Evolutionary conservation across 345 rosid genomes (phyloP), one percentile per base, ranked within the genome.

Genomic region (Gynandropsis gynandra): DNA sequence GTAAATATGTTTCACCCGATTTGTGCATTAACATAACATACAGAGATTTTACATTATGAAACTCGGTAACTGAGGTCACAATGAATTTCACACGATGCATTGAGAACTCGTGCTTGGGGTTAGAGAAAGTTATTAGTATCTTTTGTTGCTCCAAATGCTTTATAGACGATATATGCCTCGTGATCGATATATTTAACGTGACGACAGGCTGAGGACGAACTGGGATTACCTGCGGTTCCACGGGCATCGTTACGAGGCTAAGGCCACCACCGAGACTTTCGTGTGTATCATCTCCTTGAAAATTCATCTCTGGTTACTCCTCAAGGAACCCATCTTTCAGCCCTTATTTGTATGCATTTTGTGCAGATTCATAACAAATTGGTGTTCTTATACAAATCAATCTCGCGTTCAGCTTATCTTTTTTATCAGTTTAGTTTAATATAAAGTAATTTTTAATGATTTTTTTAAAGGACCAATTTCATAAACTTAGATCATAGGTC

Each of bases 191-290:
- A 39, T 19, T 46, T 39, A 16, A 38, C 38, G 43, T 56, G 55
- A 34, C 64, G 54, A 33, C 89, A 93, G 99, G 89, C 79, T 37
- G 92, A 78, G 52, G 95, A 93, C 67, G 95, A 93, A 61, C 67
- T 75, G 50, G 94, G 95, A 45, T 74, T 88, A 54, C 97, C 99
- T 1, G 70, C 99, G 4, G 95, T 83, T 20, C 95, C 99, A 35
- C 87, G 62, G 10, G 83, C 99, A 37, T 81, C 97, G 4, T 47
- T 93, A 44, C 90, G 95, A 31, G 83, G 72, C 17, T 93, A 73
- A 36, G 41, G 1, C 10, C 9, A 7, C 10, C 39, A 21, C 10
- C 4, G 24, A 18, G 36, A 45, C 52, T 17, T 42, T 35, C 24
- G 15, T 52, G 54, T 37, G 40, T 47, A 44, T 24, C 5, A 24